Percentiles rank a stretch among this genome's conserved stretches.
Evolutionary conservation across 495 filamentous ascomycete species (phyloP).

Genomic region (Cercophora scortea): DNA sequence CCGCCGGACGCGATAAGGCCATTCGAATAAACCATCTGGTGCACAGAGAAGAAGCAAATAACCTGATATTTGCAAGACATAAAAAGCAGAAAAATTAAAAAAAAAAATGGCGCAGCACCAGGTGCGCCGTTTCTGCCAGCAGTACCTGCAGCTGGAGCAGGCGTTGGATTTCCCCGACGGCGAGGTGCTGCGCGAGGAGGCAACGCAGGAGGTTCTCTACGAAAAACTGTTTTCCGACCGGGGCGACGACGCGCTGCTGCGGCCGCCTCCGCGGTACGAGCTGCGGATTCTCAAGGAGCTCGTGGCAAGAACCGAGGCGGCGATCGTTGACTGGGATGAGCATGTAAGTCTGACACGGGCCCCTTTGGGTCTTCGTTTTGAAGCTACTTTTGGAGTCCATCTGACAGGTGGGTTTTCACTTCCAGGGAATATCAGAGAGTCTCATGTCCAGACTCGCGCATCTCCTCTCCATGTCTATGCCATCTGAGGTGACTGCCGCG

Average conservation of each 20-base stretch:
- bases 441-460: conserved; percentile 54
- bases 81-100: not conserved
- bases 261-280: conserved; percentile 60
- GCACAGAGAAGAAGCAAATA: too few relatives aligned
- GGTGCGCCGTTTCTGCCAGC: conserved; percentile 31
- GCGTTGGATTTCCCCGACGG: conserved; percentile 25
- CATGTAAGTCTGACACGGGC: conserved; percentile 54
- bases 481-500: conserved; percentile 51
- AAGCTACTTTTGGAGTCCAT: too few relatives aligned
- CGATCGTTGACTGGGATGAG: conserved; percentile 67
- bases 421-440: conserved; percentile 67
- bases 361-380: not conserved
- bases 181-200: conserved; percentile 21
- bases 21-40: too few relatives aligned
- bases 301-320: conserved; percentile 53
- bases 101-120: not conserved
- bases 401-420: not conserved
- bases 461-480: conserved; percentile 52
- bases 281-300: conserved; percentile 66
- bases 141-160: conserved; percentile 33
- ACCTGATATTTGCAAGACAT: not conserved
- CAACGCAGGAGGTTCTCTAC: conserved; percentile 56
- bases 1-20: too few relatives aligned
- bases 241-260: conserved; percentile 34
- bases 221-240: conserved; percentile 48